Evolutionary conservation across 2,329 filamentous ascomycete species (phyloP), one percentile per base, ranked within the genome.

Genomic region (Huntiella moniliformis): DNA sequence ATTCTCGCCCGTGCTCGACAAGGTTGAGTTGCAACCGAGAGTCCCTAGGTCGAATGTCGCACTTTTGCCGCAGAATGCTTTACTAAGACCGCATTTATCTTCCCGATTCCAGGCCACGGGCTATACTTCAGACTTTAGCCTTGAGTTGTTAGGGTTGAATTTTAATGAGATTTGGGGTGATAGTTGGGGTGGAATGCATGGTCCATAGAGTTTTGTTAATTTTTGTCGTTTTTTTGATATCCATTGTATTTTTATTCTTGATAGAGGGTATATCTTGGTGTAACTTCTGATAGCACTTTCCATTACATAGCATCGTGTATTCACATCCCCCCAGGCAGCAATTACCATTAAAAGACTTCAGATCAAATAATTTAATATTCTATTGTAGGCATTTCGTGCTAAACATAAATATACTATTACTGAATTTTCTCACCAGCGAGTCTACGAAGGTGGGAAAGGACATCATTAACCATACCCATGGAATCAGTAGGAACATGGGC

Each of bases 111-210:
- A 61, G 52, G 52, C 58, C 33, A 54, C 57, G 35, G 55, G 56
- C 0, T 65, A 68, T 40, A 71, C 70, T 51, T 64, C 69, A 28
- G 70, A 73, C 47, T 68, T 70, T 49, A 71, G 64, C 52, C 63
- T 73, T 42, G 70, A 72, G 53, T 57, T 69, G 38, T 57, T 73
- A 42, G 70, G 69, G 3, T 61, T 70, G 45, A 70, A 72, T 51
- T 56, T 73, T 43, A 71, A 71, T 50, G 69, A 73, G 51, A 59
- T 73, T 45, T 73, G 70, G 70, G 69, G 67, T 36, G 68, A 70
- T 51, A 62, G 61, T 45, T 66, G 63, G 63, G 44, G 63, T 65
- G 52, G 54, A 63, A 50, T 62, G 53, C 56, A 46, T 28, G 45
- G 42, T 17, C 46, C 41, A 18, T 47, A 28, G 22, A 28, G 7